phyloP scores from a whole-genome alignment of 23 red algal species.

The Cyanidiococcus yangmingshanensis region DNA sequence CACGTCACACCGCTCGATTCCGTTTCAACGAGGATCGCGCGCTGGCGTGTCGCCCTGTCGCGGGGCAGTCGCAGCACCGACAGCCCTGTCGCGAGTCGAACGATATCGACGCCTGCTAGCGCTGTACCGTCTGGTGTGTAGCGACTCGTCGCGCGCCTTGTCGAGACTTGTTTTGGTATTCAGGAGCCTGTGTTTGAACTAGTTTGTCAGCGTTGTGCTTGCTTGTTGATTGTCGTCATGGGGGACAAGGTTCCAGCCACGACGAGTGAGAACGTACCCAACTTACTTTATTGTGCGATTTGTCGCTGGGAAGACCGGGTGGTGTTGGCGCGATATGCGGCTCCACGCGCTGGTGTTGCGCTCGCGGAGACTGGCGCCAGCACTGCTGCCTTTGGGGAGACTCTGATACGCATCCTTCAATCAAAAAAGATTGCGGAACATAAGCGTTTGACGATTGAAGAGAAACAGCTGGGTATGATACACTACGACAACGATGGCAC shows the following conservation, averaged over 20 bases:
- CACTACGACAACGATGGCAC: conserved; percentile 71
- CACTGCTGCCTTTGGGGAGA: conserved; percentile 42
- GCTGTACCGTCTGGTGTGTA: no score
- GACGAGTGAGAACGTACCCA: neutral
- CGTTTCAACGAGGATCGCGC: no score
- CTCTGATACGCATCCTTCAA: conserved; percentile 43
- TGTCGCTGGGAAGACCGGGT: conserved; percentile 9
- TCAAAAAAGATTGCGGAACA: conserved; percentile 57
- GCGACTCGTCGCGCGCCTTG: no score
- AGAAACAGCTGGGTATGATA: conserved; percentile 57
- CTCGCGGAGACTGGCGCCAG: conserved; percentile 13
- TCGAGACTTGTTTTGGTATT: no score
- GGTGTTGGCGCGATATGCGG: neutral
- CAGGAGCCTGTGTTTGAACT: no score
- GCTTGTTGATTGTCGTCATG: no score
- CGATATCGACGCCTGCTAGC: no score
- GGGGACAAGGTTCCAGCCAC: neutral
- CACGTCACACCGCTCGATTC: no score
- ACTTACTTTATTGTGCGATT: conserved; percentile 3
- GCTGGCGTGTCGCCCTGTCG: no score
- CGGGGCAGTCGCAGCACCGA: no score
- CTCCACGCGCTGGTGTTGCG: neutral
- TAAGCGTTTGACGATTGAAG: conserved; percentile 66
- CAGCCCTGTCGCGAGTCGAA: no score
- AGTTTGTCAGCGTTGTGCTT: no score